Conservation (phyloP, 2,329 filamentous ascomycete genomes). For the Botrytis tulipae region DNA sequence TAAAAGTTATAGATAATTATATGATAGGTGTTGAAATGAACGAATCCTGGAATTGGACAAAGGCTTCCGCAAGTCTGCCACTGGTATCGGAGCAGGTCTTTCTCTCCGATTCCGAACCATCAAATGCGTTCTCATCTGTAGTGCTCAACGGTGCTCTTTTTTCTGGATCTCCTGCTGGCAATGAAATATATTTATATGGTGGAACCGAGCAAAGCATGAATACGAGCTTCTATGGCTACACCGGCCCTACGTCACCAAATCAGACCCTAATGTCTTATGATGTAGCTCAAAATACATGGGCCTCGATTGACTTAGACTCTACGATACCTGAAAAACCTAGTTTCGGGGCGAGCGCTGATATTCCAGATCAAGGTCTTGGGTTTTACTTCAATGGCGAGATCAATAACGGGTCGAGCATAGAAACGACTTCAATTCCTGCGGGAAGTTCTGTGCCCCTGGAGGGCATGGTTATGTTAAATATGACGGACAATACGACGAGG, state of each 20-base stretch:
- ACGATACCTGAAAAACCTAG: constrained; percentile 18
- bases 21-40: constrained; percentile 23
- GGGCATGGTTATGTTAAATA: constrained; percentile 44
- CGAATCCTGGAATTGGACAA: constrained; percentile 24
- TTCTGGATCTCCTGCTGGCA: constrained; percentile 10
- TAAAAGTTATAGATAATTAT: constrained; percentile 18
- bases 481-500: constrained; percentile 37
- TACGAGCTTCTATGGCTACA: constrained; percentile 22
- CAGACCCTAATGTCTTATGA: constrained; percentile 14
- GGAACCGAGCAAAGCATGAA: constrained; percentile 24
- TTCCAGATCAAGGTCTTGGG: constrained; percentile 23
- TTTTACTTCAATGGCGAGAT: constrained; percentile 31
- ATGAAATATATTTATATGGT: constrained; percentile 25
- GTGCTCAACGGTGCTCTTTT: constrained; percentile 21
- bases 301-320: not conserved
- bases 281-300: constrained; percentile 12
- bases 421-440: not conserved
- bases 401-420: constrained; percentile 14
- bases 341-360: constrained; percentile 19
- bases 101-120: constrained; percentile 15
- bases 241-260: constrained; percentile 10
- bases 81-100: constrained; percentile 15
- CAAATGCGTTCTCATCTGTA: constrained; percentile 10
- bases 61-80: constrained; percentile 10
- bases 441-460: constrained; percentile 29